These are phyloP conservation scores for Jamesozyma rosinii DNA, from an alignment of 805 yeast species.

Conservation along the genomic window DNA sequence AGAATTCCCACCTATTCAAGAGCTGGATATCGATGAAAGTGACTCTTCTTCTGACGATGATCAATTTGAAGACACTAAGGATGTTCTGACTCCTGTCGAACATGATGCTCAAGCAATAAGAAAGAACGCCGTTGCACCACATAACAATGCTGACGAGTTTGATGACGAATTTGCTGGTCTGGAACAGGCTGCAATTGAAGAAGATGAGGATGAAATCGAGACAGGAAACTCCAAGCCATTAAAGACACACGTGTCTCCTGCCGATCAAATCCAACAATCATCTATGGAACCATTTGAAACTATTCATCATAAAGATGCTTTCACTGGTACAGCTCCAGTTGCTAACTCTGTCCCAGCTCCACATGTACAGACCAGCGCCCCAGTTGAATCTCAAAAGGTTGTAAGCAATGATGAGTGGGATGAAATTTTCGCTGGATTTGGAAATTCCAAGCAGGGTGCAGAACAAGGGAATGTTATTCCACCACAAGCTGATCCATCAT, in stretches of 20 bases:
- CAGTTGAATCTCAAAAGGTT: conserved; percentile 3
- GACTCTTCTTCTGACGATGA: conserved; percentile 39
- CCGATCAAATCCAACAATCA: background rate
- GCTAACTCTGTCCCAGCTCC: background rate
- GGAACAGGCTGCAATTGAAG: conserved; percentile 39
- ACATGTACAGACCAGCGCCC: conserved; percentile 2
- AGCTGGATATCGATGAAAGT: conserved; percentile 45
- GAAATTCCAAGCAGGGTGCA: conserved; percentile 33
- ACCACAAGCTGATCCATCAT: background rate
- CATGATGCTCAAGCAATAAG: conserved; percentile 7
- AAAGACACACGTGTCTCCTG: background rate
- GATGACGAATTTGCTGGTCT: conserved; percentile 32
- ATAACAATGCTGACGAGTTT: conserved; percentile 4
- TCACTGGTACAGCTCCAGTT: conserved; percentile 9
- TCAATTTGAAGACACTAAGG: conserved; percentile 13
- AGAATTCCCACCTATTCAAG: conserved; percentile 57
- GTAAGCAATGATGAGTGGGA: conserved; percentile 78
- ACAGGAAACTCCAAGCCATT: background rate
- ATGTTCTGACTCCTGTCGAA: conserved; percentile 5
- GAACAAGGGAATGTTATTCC: conserved; percentile 1
- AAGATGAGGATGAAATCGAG: conserved; percentile 35
- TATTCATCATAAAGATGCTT: conserved; percentile 20
- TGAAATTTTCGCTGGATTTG: conserved; percentile 82
- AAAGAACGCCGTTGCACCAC: conserved; percentile 4
- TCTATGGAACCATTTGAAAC: conserved; percentile 22